Percentiles rank a stretch among this genome's conserved stretches.
phyloP scores from a whole-genome alignment of 2,329 filamentous ascomycete genomes.

The Aspergillus sp. region DNA sequence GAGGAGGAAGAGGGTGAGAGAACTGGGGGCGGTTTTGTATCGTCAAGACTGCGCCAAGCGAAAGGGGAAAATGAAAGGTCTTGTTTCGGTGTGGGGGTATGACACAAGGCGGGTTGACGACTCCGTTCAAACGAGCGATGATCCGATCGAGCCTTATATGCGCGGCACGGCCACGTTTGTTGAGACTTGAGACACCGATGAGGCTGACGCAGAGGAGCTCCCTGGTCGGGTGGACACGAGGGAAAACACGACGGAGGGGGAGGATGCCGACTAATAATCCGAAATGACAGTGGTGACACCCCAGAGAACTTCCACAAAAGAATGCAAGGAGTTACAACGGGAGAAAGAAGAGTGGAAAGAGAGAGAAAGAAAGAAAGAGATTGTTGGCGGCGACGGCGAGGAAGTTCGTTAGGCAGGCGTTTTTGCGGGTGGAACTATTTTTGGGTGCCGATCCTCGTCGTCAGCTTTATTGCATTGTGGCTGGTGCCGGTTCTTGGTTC shows the following conservation, averaged over 20 bases:
- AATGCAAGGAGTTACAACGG: not conserved
- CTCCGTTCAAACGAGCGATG: not conserved
- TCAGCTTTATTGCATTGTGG: not conserved
- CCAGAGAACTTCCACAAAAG: not conserved
- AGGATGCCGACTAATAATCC: not conserved
- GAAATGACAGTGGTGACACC: not conserved
- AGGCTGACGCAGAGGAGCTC: constrained; percentile 1
- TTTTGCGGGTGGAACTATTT: constrained; percentile 17
- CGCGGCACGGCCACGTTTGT: constrained; percentile 10
- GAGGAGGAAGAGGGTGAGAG: not conserved
- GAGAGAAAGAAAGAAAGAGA: constrained; percentile 3
- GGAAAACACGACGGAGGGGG: not conserved
- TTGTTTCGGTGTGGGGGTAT: not conserved
- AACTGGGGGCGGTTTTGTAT: not conserved
- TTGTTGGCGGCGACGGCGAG: constrained; percentile 1
- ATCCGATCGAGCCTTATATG: not conserved
- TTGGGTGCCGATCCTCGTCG: constrained; percentile 16
- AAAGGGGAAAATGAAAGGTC: not conserved
- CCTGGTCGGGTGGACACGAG: not conserved
- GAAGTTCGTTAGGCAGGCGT: constrained; percentile 14
- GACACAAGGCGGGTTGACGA: not conserved
- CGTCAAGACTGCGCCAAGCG: not conserved
- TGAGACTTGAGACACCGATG: constrained; percentile 1
- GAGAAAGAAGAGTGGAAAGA: constrained; percentile 1
- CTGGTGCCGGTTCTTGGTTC: not conserved